Percentiles rank a stretch among this genome's conserved stretches.
Conservation (phyloP, 2,329 filamentous ascomycete species). For the Myrmaecium sp. region DNA sequence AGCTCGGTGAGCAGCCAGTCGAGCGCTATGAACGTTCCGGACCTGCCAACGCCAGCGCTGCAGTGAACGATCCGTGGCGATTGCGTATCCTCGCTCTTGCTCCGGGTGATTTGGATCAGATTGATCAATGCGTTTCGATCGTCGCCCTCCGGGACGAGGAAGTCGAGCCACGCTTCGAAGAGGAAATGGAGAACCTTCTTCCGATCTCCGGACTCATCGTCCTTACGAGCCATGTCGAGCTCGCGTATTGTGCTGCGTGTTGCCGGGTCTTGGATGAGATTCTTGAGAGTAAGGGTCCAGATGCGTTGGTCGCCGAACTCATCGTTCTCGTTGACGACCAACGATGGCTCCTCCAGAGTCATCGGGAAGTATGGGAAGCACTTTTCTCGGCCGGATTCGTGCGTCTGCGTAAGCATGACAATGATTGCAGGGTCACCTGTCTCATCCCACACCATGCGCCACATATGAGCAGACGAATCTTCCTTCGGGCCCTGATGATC, state of each 20-base stretch:
- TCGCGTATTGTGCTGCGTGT: conserved; percentile 57
- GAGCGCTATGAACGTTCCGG: conserved; percentile 90
- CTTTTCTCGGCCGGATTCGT: conserved; percentile 63
- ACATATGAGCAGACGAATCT: conserved; percentile 63
- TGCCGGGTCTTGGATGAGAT: conserved; percentile 35
- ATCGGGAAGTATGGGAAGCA: conserved; percentile 78
- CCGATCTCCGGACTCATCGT: conserved; percentile 27
- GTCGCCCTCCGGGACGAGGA: conserved; percentile 56
- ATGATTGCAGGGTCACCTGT: conserved; percentile 55
- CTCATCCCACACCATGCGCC: conserved; percentile 90
- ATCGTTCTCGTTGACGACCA: conserved; percentile 43
- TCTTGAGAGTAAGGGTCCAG: conserved; percentile 48
- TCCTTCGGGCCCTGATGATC: conserved; percentile 53
- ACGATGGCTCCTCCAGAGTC: conserved; percentile 16
- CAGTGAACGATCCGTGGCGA: conserved; percentile 50
- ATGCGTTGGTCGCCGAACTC: conserved; percentile 49
- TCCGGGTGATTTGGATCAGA: conserved; percentile 49
- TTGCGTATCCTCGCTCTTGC: conserved; percentile 19
- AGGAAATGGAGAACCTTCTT: conserved; percentile 68
- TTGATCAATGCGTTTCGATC: conserved; percentile 52
- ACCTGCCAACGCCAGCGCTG: conserved; percentile 85
- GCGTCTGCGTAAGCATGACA: conserved; percentile 84
- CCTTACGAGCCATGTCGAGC: conserved; percentile 35
- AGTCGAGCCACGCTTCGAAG: conserved; percentile 82
- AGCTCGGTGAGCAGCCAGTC: conserved; percentile 79